Evolutionary conservation across 73 alveolate genomes (phyloP), one percentile per base, ranked within the genome.

Genomic region (Tetrahymena thermophila): DNA sequence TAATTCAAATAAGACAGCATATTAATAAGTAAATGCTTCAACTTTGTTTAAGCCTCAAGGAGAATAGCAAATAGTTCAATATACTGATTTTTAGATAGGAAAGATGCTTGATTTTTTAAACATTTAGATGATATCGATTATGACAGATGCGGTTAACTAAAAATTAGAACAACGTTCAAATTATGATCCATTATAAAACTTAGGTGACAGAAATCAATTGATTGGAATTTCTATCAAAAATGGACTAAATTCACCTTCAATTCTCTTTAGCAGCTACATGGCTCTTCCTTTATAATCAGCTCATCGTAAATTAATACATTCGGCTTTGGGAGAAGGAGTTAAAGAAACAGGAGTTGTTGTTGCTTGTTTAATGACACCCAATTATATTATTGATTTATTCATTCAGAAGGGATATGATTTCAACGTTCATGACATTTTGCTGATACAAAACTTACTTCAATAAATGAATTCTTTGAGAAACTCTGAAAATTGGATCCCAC

Each of bases 401-500:
- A 96, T 94, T 95, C 89, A 97, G 50, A 93, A 96, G 16, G 96
- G 94, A 25, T 94, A 96, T 94, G 98, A 97, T 50, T 94, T 97
- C 85, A 85, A 95, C 56, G 96, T 50, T 85, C 43, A 96, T 3
- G 99, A 97, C 96, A 97, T 97, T 94, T 55, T 94, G 56, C 94
- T 97, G 42, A 96, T 97, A 84, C 96, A 97, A 85, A 84, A 96
- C 44, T 94, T 96, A 85, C 96, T 97, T 21, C 94, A 94, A 93
- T 95, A 96, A 37, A 85, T 94, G 83, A 96, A 96, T 28, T 94
- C 97, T 85, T 95, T 97, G 23, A 97, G 97, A 43, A 97, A 96
- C 94, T 94, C 94, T 35, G 99, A 97, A 94, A 94, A 97, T 89
- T 97, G 99, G 99, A 96, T 95, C 8, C 99, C 99, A 4, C 42